A percentile compares a stretch with the other conserved stretches of the same genome.
Evolutionary conservation across 257 asterid genomes (phyloP).

Genomic region (Echites panduratus): DNA sequence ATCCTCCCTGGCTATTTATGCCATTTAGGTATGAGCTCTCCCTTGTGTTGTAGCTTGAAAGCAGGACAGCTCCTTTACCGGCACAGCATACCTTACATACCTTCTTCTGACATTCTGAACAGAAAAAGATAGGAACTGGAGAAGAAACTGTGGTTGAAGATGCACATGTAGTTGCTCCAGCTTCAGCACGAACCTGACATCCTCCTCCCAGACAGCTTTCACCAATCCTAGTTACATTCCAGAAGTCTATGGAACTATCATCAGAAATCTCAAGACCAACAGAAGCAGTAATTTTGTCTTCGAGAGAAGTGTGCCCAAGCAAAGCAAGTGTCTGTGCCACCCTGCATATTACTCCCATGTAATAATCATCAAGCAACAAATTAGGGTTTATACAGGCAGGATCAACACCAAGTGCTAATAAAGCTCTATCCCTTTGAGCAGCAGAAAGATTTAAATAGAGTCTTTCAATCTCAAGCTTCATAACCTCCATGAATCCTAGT

Average conservation of each 20-base stretch:
- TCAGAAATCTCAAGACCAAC: constrained; percentile 69
- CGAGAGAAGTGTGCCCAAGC: constrained; percentile 76
- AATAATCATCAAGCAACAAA: constrained; percentile 62
- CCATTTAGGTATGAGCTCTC: constrained; percentile 53
- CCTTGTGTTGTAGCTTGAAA: constrained; percentile 44
- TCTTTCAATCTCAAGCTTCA: constrained; percentile 94
- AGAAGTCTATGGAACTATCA: constrained; percentile 64
- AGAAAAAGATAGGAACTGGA: constrained; percentile 38
- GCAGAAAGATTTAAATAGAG: constrained; percentile 79
- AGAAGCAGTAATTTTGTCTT: constrained; percentile 78
- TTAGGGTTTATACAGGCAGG: constrained; percentile 92
- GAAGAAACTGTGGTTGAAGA: constrained; percentile 38
- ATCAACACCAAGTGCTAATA: constrained; percentile 84
- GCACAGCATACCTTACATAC: constrained; percentile 91
- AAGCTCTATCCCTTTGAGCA: constrained; percentile 92
- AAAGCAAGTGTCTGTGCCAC: constrained; percentile 62
- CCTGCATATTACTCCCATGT: constrained; percentile 61
- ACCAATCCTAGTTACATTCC: constrained; percentile 70
- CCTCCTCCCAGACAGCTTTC: constrained; percentile 66
- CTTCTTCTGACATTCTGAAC: constrained; percentile 67
- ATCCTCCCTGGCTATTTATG: constrained; percentile 58
- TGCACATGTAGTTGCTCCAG: constrained; percentile 40
- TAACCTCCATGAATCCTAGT: constrained; percentile 65
- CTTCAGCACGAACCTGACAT: constrained; percentile 71
- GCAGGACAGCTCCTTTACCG: constrained; percentile 78